Evolutionary conservation across 2,329 filamentous ascomycete species (phyloP).

Genomic region (Hypoxylon sp.): DNA sequence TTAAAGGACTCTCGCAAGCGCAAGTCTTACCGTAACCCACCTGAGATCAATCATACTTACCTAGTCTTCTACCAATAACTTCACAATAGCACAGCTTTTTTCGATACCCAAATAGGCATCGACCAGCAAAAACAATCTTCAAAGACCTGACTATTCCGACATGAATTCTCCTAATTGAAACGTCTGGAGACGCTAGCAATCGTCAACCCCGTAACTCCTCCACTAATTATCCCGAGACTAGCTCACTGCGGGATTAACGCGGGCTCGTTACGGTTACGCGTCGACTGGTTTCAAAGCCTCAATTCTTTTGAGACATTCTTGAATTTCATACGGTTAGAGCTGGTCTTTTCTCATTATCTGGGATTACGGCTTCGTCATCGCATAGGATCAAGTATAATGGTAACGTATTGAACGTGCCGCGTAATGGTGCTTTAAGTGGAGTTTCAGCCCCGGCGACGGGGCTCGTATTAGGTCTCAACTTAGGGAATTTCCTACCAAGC

Average conservation of each 20-base stretch:
- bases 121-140: not conserved
- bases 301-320: slow-evolving; percentile 2
- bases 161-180: slow-evolving; percentile 11
- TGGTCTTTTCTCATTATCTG: not conserved
- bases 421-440: slow-evolving; percentile 30
- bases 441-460: slow-evolving; percentile 19
- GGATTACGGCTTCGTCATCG: slow-evolving; percentile 21
- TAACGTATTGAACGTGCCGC: slow-evolving; percentile 19
- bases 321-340: not conserved
- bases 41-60: not conserved
- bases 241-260: slow-evolving; percentile 18
- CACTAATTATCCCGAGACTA: slow-evolving; percentile 3
- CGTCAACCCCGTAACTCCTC: not conserved
- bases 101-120: not conserved
- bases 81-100: not conserved
- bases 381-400: not conserved
- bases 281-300: slow-evolving; percentile 19
- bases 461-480: not conserved
- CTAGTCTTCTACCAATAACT: not conserved
- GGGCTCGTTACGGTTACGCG: slow-evolving; percentile 25
- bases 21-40: not conserved
- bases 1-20: no score
- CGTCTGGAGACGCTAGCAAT: slow-evolving; percentile 15
- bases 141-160: not conserved
- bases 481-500: slow-evolving; percentile 7